phyloP scores from a whole-genome alignment of 139 green algal genomes.

The Haematococcus sp. region DNA sequence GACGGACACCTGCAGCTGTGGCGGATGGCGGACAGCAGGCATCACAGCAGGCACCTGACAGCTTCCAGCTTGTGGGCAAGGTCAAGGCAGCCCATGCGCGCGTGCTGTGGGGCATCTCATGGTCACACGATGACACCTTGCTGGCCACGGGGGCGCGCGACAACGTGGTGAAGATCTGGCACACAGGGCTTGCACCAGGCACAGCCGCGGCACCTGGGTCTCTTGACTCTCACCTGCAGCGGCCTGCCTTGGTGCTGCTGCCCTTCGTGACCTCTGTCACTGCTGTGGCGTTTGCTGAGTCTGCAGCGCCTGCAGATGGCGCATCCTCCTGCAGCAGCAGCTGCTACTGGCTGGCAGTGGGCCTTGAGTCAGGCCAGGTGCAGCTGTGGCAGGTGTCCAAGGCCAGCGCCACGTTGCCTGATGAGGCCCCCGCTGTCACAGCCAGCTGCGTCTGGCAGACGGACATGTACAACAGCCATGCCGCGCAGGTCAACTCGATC shows the following conservation, averaged over 20 bases:
- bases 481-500: not conserved
- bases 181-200: not conserved
- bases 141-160: constrained; percentile 79
- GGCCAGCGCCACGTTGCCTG: not conserved
- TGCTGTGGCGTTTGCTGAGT: constrained; percentile 45
- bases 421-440: not conserved
- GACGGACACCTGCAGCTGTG: constrained; percentile 8
- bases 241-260: constrained; percentile 21
- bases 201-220: not conserved
- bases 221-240: not conserved
- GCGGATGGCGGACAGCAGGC: constrained; percentile 4
- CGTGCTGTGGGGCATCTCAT: constrained; percentile 76
- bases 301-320: not conserved
- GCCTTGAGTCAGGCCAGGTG: constrained; percentile 54
- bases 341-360: constrained; percentile 45
- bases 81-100: constrained; percentile 68
- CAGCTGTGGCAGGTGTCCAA: constrained; percentile 39
- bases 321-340: not conserved
- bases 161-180: constrained; percentile 71
- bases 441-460: not conserved
- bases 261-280: constrained; percentile 51
- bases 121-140: constrained; percentile 55
- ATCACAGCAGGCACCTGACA: constrained; percentile 10
- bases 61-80: constrained; percentile 43
- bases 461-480: not conserved